Conservation (phyloP, 2,329 filamentous ascomycete species). For the Arthrocladium fulminans region DNA sequence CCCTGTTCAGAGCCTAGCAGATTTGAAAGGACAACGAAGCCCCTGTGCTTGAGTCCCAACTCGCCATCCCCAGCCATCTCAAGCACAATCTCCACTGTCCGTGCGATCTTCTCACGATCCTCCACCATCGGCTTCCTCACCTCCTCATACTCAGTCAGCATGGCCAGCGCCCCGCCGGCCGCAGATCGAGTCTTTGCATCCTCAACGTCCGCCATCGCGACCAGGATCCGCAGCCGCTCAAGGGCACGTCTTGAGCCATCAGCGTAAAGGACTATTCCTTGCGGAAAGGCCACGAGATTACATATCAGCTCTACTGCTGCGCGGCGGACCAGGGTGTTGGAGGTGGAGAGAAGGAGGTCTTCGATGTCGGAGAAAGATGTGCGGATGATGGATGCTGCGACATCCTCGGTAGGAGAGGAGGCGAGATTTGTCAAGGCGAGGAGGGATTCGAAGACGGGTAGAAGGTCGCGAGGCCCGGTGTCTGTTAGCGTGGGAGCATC, state of each 20-base stretch:
- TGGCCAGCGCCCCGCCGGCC: constrained; percentile 79
- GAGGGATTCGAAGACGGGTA: constrained; percentile 82
- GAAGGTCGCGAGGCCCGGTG: constrained; percentile 57
- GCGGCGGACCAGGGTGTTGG: constrained; percentile 66
- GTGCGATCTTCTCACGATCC: constrained; percentile 40
- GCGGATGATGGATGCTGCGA: constrained; percentile 62
- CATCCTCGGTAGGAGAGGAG: constrained; percentile 43
- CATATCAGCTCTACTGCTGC: constrained; percentile 84
- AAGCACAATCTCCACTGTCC: constrained; percentile 71
- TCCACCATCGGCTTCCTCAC: constrained; percentile 63
- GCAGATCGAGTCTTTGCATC: constrained; percentile 71
- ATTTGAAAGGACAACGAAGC: constrained; percentile 66
- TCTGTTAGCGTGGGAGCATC: constrained; percentile 34
- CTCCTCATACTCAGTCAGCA: constrained; percentile 67
- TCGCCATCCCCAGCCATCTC: constrained; percentile 64
- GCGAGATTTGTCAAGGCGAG: constrained; percentile 92
- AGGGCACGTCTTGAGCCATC: constrained; percentile 55
- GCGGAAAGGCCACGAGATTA: constrained; percentile 56
- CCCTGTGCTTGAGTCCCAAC: constrained; percentile 49
- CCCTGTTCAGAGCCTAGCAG: constrained; percentile 56
- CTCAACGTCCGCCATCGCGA: constrained; percentile 80
- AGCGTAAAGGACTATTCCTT: constrained; percentile 39
- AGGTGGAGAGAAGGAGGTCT: constrained; percentile 63
- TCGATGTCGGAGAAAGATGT: constrained; percentile 68
- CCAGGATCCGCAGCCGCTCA: constrained; percentile 69